Evolutionary conservation across 441 rosid genomes (phyloP), one percentile per base, ranked within the genome.

Genomic region (Iberis amara): DNA sequence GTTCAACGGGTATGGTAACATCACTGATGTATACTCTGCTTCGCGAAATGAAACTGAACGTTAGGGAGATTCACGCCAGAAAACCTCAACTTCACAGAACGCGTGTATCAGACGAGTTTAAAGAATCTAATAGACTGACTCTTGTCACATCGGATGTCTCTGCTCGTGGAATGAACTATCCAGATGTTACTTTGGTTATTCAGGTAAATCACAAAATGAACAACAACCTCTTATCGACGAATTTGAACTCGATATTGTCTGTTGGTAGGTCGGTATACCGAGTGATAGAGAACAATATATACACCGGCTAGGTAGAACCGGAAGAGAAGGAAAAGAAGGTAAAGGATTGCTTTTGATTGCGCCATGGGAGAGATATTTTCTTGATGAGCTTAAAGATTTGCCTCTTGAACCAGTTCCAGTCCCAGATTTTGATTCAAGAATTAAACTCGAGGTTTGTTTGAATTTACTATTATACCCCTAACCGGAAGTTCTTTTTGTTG

Each of bases 141-240:
- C 96, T 94, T 36, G 77, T 86, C 56, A 78, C 99, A 26, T 89
- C 96, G 47, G 97, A 94, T 79, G 94, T 94, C 45, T 84, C 96
- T n/a, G 78, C 99, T 35, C 86, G 87, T 11, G 99, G 97, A 66
- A 83, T 89, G 95, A 81, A 85, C 73, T 86, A 81, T 73, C 99
- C 96, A 57, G 90, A 86, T 74, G 97, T 89, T 69, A 79, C 94
- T 59, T 79, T 86, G 72, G 99, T 94, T 68, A 76, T 94, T 58
- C 97, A 94, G 97, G 99, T 94, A 44, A 38, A 47, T 13, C 48
- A 50, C 40, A 35, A 27, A 42, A 30, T 15, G 11, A 50, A 31
- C 9, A 51, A 55, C 55, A 49, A 31, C 10, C 54, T 55, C 30
- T 52, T 39, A 14, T 32, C n/a, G 0, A 24, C 32, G 47, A 3